Evolutionary conservation across 768 basidiomycete genomes (phyloP), one percentile per base, ranked within the genome.

Genomic region (Collybia mongolica): DNA sequence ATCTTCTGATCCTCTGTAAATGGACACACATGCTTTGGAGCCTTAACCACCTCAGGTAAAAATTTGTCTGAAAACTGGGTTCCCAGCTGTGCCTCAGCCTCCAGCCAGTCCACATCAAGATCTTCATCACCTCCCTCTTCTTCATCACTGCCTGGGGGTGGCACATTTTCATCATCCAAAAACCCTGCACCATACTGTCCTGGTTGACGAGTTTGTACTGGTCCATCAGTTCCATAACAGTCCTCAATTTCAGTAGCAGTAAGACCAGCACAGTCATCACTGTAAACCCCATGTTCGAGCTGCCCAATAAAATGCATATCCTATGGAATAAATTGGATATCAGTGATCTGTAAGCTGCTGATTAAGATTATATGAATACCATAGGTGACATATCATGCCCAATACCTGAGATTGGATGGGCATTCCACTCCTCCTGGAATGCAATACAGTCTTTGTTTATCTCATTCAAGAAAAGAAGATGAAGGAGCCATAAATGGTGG

Each of bases 401-500:
- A 28, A 41, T 32, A 5, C 60, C 65, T 3, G 60, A 65, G 9
- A 77, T 57, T 0, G 69, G 64, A 44, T 77, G 70, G 5, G 57
- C 29, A 48, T 78, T 79, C 75, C 75, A 78, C 3, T 69, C 55
- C 2, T 51, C 1, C 12, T 57, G 54, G 49, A 77, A 76, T 6
- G 45, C 26, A 0, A 49, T 1, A 42, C 73, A 76, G 44, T 76
- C 73, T 0, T 46, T 14, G 32, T 76, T 72, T 19, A 79, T 66
- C 0, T 29, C 29, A 1, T 59, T 48, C 0, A 79, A 63, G 50
- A 78, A 79, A 0, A 79, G 58, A 28, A 26, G 20, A 20, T 77
- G 73, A 0, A 80, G 56, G 0, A 80, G 61, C 78, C 78, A 79
- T 0, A 74, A 52, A 51, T 79, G 76, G 11, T 46, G 9, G 0